These are phyloP conservation scores for Suhomyces prunicola DNA, from an alignment of 805 yeast genomes.

Conservation along the genomic window DNA sequence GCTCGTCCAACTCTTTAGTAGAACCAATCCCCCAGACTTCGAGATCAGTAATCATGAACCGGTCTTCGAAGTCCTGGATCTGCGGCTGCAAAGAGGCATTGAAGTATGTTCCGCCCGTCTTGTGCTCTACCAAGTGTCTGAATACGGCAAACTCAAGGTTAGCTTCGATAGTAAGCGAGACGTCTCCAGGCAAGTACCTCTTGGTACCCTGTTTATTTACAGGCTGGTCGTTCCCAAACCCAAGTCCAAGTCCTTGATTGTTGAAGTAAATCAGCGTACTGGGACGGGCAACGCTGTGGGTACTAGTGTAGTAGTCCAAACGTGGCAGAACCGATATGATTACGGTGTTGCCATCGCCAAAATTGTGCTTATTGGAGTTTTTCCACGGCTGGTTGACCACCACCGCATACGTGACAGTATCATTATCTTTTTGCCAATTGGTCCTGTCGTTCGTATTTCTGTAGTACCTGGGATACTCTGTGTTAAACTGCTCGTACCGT, in stretches of 20 bases:
- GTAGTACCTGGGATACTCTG: conserved; percentile 43
- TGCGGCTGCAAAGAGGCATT: conserved; percentile 19
- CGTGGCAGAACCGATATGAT: conserved; percentile 68
- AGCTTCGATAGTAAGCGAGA: conserved; percentile 74
- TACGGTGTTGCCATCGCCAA: conserved; percentile 60
- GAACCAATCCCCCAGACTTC: conserved; percentile 95
- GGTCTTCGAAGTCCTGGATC: conserved; percentile 53
- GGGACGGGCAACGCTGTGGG: conserved; percentile 29
- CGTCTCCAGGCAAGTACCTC: conserved; percentile 65
- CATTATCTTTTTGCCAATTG: conserved; percentile 39
- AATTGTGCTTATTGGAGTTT: conserved; percentile 62
- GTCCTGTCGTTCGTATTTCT: conserved; percentile 16
- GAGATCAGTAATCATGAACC: conserved; percentile 67
- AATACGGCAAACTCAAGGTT: conserved; percentile 79
- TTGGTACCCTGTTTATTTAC: conserved; percentile 42
- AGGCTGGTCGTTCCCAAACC: conserved; percentile 75
- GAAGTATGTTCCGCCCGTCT: conserved; percentile 22
- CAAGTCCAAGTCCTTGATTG: conserved; percentile 75
- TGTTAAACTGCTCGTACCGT: conserved; percentile 50
- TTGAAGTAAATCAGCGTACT: conserved; percentile 57
- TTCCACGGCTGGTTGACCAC: conserved; percentile 74
- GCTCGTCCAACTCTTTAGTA: conserved; percentile 71
- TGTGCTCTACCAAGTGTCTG: conserved; percentile 56
- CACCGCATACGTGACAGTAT: conserved; percentile 59
- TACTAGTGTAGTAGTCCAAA: conserved; percentile 47